Percentiles rank a stretch among this genome's conserved stretches.
Conservation (phyloP, 441 rosid species). For the Pelargonium myrrhifolium region DNA sequence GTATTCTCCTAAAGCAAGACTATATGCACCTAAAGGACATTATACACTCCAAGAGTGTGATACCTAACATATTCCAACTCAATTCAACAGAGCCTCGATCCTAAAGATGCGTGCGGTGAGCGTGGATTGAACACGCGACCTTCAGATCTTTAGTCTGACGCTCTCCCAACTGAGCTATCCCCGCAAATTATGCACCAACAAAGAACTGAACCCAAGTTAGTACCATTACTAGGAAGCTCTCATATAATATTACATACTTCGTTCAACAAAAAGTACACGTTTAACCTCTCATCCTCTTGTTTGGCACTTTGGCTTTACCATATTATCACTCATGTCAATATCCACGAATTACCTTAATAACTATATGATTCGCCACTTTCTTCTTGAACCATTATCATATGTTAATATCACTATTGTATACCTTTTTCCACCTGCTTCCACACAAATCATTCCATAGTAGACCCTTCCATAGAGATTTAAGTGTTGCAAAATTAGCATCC, state of each 20-base stretch:
- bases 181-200: conserved; percentile 30
- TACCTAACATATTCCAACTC: conserved; percentile 11
- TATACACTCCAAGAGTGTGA: not conserved
- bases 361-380: not conserved
- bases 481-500: not conserved
- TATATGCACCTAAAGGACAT: not conserved
- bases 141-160: conserved; percentile 59
- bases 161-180: conserved; percentile 94
- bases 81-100: conserved; percentile 26
- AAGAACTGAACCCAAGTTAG: conserved; percentile 9
- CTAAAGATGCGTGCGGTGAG: conserved; percentile 36
- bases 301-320: not conserved
- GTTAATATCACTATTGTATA: not conserved
- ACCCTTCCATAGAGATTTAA: not conserved
- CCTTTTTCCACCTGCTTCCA: no score
- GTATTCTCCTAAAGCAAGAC: not conserved
- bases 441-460: not conserved
- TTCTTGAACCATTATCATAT: not conserved
- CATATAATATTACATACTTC: not conserved
- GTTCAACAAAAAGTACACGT: not conserved
- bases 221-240: not conserved
- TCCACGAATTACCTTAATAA: not conserved
- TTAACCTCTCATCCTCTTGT: not conserved
- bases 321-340: not conserved
- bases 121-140: conserved; percentile 47